Percentiles rank a stretch among this genome's conserved stretches.
These are phyloP conservation scores for Tylopilus balloui DNA, from an alignment of 768 basidiomycete genomes.

Conservation along the genomic window DNA sequence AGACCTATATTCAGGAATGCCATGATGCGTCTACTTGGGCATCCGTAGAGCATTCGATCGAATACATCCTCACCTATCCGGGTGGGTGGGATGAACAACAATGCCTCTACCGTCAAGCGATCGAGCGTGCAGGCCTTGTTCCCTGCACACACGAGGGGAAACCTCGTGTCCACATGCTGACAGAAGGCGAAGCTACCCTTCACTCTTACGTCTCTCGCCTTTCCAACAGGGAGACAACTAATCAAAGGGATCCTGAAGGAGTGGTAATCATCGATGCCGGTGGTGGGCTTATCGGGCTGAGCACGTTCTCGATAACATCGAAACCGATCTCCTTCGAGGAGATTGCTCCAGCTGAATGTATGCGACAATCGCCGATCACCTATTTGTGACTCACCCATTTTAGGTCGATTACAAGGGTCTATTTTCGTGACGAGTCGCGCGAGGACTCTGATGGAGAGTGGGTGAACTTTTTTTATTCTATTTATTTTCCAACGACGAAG, in stretches of 20 bases:
- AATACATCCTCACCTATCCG: slow-evolving; percentile 9
- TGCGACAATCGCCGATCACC: neutral
- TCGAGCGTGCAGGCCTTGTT: slow-evolving; percentile 16
- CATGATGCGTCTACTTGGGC: slow-evolving; percentile 17
- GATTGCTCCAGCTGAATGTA: neutral
- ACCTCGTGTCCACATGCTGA: neutral
- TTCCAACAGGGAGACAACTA: neutral
- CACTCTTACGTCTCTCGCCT: neutral
- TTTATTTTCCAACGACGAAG: neutral
- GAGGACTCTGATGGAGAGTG: neutral
- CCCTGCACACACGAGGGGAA: neutral
- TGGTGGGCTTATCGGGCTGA: neutral
- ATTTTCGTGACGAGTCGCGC: neutral
- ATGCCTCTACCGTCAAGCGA: slow-evolving; percentile 19
- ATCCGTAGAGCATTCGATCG: slow-evolving; percentile 9
- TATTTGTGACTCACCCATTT: neutral
- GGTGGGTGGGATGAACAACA: slow-evolving; percentile 25
- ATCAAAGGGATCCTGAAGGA: neutral
- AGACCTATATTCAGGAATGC: slow-evolving; percentile 9
- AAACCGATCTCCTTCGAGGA: neutral
- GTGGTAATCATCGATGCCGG: neutral
- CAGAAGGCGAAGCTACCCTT: neutral
- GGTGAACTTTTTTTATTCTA: neutral
- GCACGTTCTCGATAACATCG: neutral
- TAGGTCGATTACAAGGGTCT: neutral